Evolutionary conservation across 2,329 filamentous ascomycete species (phyloP), one percentile per base, ranked within the genome.

Genomic region (Lecanicillium sp.): DNA sequence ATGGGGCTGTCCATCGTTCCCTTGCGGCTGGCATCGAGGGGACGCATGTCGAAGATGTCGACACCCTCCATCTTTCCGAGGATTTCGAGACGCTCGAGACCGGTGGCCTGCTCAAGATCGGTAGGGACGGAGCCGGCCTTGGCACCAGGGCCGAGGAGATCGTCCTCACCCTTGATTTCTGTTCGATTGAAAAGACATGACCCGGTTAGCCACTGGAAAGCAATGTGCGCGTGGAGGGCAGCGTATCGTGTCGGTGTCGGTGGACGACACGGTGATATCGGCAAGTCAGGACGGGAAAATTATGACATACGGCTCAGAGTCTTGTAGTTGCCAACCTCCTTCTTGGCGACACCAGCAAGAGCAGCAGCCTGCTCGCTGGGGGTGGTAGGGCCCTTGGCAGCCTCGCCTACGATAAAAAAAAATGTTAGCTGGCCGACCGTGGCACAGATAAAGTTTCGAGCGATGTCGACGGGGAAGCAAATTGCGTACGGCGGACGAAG

Each of bases 41-140:
- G 92, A 67, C 80, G 83, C 92, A 97, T 95, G 71, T 98, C 89
- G 72, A 98, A 98, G 62, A 97, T 74, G 62, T 98, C 92, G 56
- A 96, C 73, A 51, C 92, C 89, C 75, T 97, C 87, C 84, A 97
- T 95, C 81, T 98, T 98, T 69, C 92, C 92, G 63, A 98, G 76
- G 59, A 98, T 92, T 71, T 98, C 92, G 54, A 98, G 79, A 79
- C 92, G 89, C 76, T 98, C 92, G 44, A 97, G 77, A 85, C 92
- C 92, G 54, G 92, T 97, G 44, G 92, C 71, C 68, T 98, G 92
- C 66, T 97, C 88, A 61, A 94, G 67, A 68, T 98, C 92, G 69
- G 87, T 94, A 51, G 92, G 87, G 51, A 98, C 73, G 62, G 84
- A 85, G 60, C 92, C 90, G 49, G 80, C 69, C 54, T 77, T 65